These are phyloP conservation scores for Nicotiana knightiana DNA, from an alignment of 257 asterid species.

Conservation along the genomic window DNA sequence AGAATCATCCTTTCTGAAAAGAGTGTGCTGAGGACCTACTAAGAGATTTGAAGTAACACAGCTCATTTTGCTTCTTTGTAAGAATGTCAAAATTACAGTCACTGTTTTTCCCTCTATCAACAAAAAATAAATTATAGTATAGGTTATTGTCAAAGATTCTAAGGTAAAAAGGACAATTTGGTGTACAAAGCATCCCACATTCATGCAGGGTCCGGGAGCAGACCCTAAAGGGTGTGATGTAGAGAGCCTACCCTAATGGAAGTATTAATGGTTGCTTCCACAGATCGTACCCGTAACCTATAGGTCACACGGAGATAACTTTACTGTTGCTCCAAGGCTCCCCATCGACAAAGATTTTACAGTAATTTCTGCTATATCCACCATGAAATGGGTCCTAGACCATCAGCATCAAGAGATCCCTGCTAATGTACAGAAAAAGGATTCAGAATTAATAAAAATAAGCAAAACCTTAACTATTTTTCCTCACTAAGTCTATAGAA, in stretches of 20 bases:
- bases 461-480: background rate
- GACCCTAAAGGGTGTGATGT: background rate
- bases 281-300: too few species aligned
- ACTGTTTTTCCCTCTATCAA: background rate
- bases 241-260: background rate
- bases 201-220: too few species aligned
- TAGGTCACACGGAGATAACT: too few species aligned
- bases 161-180: too few species aligned
- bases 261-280: too few species aligned
- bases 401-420: constrained; percentile 81
- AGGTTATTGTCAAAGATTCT: too few species aligned
- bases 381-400: constrained; percentile 81
- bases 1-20: background rate
- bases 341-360: background rate
- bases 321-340: too few species aligned
- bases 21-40: background rate
- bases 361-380: constrained; percentile 35
- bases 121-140: too few species aligned
- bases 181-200: background rate
- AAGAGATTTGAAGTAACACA: background rate
- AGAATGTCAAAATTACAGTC: background rate
- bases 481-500: background rate
- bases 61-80: background rate
- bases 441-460: background rate
- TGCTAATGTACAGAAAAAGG: constrained; percentile 17